Conservation (phyloP, 345 rosid genomes). For the Moricandia arvensis region DNA sequence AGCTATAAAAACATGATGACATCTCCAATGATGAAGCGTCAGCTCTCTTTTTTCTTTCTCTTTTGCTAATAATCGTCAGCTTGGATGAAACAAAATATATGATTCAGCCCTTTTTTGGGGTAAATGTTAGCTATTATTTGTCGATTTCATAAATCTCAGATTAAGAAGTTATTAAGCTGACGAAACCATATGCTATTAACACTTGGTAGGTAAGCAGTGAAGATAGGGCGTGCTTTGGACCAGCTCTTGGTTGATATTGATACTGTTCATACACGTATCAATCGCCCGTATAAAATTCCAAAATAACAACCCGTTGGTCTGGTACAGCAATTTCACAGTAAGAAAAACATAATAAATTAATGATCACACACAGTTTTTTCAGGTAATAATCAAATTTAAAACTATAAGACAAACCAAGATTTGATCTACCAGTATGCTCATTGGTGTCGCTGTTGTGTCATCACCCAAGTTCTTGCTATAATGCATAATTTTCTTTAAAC, state of each 20-base stretch:
- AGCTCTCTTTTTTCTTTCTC: not conserved
- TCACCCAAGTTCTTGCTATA: not conserved
- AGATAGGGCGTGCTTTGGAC: slow-evolving; percentile 15
- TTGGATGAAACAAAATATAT: not conserved
- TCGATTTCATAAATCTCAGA: not conserved
- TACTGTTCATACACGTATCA: not conserved
- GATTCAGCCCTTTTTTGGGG: slow-evolving; percentile 4
- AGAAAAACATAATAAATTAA: not conserved
- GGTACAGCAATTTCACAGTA: not conserved
- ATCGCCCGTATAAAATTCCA: not conserved
- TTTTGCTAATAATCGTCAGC: slow-evolving; percentile 13
- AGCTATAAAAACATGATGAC: slow-evolving; percentile 21
- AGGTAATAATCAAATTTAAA: not conserved
- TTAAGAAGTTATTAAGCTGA: not conserved
- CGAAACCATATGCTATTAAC: not conserved
- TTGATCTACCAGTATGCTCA: not conserved
- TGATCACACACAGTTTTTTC: not conserved
- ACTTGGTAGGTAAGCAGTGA: not conserved
- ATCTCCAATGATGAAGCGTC: slow-evolving; percentile 9
- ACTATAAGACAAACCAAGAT: not conserved
- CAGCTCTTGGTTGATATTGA: slow-evolving; percentile 8
- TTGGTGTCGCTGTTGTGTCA: not conserved
- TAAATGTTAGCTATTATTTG: not conserved
- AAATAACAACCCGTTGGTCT: not conserved
- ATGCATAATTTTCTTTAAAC: not conserved